Base-by-base conservation (phyloP, 116 monocot species). In the Papilionanthe hybrid region DNA sequence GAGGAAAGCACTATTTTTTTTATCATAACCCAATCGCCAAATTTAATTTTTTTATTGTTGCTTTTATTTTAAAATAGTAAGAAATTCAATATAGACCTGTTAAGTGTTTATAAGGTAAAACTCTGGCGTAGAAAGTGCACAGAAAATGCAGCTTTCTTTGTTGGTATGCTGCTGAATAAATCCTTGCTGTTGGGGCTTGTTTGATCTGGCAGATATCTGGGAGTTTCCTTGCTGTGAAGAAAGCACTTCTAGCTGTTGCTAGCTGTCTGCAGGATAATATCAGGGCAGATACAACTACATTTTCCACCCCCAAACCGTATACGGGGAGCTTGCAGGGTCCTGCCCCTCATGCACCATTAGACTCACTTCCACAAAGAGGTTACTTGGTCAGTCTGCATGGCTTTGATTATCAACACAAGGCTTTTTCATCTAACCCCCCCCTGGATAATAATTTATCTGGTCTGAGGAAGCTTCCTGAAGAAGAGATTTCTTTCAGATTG, bases 401-500 rank as follows among this genome's bases (percentile, higher is more conserved):
- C 9, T 49, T 85, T 43, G 90, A 91, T 77, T 85, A 82, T 86
- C 82, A 86, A 79, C 68, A 74, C 23, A 93, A 84, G 72, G 81
- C 74, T 23, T 83, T 78, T 83, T 83, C 83, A 29, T 69, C 82
- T 30, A 83, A 83, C 47, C 23, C 76, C 22, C 57, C 81, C 73
- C 27, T 81, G 23, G 90, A 90, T 56, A 77, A 55, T 30, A 18
- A 27, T 77, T 48, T 77, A 28, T 72, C 86, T 55, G 44, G 81
- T 29, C 80, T 71, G 42, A 81, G 82, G 77, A 89, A 82, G 53
- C 18, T 85, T 80, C 43, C 65, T 1, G 95, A 91, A 82, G 90
- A 91, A 56, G 95, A 93, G 72, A 78, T 95, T 78, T 23, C 85
- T 13, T 93, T 89, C 79, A 88, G 93, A 82, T 88, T 95, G 81